Conservation (phyloP, 2,329 filamentous ascomycete genomes). For the Ceratocystis cubensis region DNA sequence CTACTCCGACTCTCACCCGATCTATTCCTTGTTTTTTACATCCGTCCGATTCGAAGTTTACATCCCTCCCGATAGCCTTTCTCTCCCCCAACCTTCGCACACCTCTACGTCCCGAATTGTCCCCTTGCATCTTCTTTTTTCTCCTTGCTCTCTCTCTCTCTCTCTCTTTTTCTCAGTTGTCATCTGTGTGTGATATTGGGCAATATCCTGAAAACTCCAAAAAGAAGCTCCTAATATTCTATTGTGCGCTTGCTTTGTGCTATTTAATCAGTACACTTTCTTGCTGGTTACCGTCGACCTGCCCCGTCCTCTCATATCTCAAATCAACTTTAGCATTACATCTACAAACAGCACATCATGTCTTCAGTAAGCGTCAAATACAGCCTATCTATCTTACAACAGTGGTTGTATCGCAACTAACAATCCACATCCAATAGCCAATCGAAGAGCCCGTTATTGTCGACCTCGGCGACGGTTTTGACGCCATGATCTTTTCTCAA, state of each 20-base stretch:
- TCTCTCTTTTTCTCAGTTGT: neutral
- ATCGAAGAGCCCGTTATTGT: constrained; percentile 38
- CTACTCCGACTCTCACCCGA: constrained; percentile 1
- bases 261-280: neutral
- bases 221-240: neutral
- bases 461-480: constrained; percentile 62
- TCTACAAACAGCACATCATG: constrained; percentile 1
- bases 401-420: neutral
- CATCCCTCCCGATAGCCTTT: neutral
- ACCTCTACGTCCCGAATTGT: neutral
- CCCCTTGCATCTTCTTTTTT: neutral
- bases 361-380: constrained; percentile 4
- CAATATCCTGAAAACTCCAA: neutral
- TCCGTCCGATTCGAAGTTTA: neutral
- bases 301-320: neutral
- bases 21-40: neutral
- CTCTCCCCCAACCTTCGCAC: neutral
- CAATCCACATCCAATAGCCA: constrained; percentile 26
- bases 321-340: neutral
- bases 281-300: neutral
- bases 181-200: neutral
- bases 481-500: constrained; percentile 72
- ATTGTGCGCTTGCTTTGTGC: neutral
- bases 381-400: neutral
- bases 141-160: neutral